phyloP scores from a whole-genome alignment of 2,329 filamentous ascomycete genomes.

The Colletotrichum sp. region DNA sequence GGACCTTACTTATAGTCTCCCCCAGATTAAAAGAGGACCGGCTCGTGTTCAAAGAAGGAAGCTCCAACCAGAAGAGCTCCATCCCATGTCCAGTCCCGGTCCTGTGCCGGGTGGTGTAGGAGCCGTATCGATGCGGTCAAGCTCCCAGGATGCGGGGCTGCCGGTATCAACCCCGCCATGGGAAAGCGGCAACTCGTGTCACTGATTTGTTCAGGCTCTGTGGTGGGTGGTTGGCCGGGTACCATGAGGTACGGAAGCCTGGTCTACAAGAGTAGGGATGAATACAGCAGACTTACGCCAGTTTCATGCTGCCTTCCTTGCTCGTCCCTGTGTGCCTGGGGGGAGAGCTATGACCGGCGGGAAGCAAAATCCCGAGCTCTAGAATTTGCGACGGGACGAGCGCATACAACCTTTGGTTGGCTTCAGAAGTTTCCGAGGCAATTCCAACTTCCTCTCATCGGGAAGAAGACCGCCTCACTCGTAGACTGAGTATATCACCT shows the following conservation, averaged over 20 bases:
- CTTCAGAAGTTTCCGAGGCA: not conserved
- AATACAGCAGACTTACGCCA: not conserved
- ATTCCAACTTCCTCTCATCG: not conserved
- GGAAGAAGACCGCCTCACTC: not conserved
- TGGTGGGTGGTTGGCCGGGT: not conserved
- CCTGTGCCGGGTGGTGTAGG: not conserved
- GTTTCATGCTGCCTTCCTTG: not conserved
- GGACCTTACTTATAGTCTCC: conserved; percentile 19
- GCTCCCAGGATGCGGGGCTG: conserved; percentile 10
- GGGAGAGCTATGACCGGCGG: conserved; percentile 8
- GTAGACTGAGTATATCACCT: not conserved
- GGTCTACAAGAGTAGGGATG: not conserved
- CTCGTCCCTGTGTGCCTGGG: not conserved
- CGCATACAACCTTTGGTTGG: not conserved
- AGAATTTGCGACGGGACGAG: not conserved
- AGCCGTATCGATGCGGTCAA: not conserved
- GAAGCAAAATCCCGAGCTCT: not conserved
- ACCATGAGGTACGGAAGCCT: not conserved
- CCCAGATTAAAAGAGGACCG: not conserved
- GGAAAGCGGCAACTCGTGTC: conserved; percentile 5
- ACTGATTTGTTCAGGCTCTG: not conserved
- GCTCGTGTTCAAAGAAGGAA: conserved; percentile 1
- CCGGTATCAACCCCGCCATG: conserved; percentile 6
- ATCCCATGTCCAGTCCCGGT: not conserved
- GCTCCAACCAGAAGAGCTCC: conserved; percentile 10